phyloP scores from a whole-genome alignment of 257 asterid genomes.

The Leptodermis oblonga region DNA sequence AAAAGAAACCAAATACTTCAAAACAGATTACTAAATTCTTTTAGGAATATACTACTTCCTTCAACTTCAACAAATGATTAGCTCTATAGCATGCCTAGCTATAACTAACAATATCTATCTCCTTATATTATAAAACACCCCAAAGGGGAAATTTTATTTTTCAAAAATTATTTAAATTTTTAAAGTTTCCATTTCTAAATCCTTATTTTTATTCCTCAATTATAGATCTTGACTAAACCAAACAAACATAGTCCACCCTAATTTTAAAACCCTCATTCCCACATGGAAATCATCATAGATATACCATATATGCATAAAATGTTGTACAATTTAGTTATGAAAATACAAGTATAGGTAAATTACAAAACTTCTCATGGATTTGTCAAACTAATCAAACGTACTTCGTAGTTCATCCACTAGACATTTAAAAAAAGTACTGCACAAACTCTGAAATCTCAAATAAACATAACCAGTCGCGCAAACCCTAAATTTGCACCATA shows the following conservation, averaged over 20 bases:
- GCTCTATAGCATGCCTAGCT: constrained; percentile 1
- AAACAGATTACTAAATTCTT: neutral
- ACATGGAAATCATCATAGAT: neutral
- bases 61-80: constrained; percentile 27
- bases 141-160: neutral
- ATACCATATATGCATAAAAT: too few relatives aligned
- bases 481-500: too few relatives aligned
- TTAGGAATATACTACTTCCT: constrained; percentile 1
- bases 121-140: neutral
- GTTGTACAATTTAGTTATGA: neutral
- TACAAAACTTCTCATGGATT: too few relatives aligned
- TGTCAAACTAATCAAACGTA: too few relatives aligned
- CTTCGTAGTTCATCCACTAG: too few relatives aligned
- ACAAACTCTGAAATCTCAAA: too few relatives aligned
- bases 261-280: neutral
- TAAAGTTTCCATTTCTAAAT: neutral
- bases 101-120: neutral
- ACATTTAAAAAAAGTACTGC: too few relatives aligned
- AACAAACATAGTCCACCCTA: neutral
- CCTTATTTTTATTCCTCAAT: neutral
- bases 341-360: too few relatives aligned
- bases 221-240: constrained; percentile 5
- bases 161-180: too few relatives aligned
- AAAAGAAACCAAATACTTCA: too few relatives aligned
- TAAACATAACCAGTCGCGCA: too few relatives aligned